These are phyloP conservation scores for Chaetomium globosum DNA, from an alignment of 2,329 filamentous ascomycete genomes.

Conservation along the genomic window DNA sequence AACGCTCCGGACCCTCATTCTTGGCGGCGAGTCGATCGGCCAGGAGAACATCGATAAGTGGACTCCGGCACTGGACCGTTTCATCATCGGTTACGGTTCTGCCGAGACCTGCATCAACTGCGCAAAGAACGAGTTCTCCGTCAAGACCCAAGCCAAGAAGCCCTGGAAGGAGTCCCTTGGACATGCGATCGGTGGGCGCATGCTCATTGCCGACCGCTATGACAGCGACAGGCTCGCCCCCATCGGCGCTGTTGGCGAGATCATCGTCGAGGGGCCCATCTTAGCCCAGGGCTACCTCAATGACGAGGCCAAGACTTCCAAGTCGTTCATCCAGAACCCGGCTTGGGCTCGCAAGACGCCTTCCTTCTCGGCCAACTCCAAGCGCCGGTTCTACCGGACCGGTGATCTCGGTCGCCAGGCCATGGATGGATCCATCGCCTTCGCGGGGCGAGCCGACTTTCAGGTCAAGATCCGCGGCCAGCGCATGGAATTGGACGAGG, in stretches of 20 bases:
- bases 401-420: constrained; percentile 52
- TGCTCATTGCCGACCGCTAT: constrained; percentile 25
- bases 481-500: constrained; percentile 56
- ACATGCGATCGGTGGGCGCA: constrained; percentile 21
- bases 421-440: constrained; percentile 44
- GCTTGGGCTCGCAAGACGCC: constrained; percentile 20
- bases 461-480: constrained; percentile 64
- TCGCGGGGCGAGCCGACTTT: constrained; percentile 57
- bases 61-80: constrained; percentile 21
- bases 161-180: constrained; percentile 52
- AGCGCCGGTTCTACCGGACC: constrained; percentile 49
- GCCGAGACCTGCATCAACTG: constrained; percentile 31
- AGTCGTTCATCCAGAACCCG: constrained; percentile 40
- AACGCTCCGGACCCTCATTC: constrained; percentile 27
- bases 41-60: constrained; percentile 30
- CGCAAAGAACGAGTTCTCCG: constrained; percentile 29
- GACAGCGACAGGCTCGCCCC: constrained; percentile 29
- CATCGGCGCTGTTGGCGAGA: constrained; percentile 32
- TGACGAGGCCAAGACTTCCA: constrained; percentile 40
- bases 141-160: constrained; percentile 22
- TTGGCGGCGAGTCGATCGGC: constrained; percentile 34
- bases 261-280: constrained; percentile 31
- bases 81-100: constrained; percentile 33
- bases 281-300: constrained; percentile 32
- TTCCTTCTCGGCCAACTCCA: constrained; percentile 9